Base-by-base conservation (phyloP, 371 early-diverging fungal species). In the Lichtheimia corymbifera region DNA sequence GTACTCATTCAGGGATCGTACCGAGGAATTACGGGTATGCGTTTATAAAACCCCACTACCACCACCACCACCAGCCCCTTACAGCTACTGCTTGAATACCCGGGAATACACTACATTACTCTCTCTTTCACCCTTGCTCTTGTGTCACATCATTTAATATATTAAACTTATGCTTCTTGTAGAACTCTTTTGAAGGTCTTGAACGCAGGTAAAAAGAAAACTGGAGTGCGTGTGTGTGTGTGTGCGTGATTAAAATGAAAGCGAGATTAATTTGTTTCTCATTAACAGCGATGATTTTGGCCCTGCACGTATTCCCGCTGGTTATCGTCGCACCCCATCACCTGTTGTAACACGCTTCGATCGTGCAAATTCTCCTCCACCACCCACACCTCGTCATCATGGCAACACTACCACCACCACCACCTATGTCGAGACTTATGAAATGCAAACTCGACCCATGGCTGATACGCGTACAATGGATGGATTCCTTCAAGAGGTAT, bases 401-500 rank as follows among this genome's bases (percentile, higher is more conserved):
- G 61, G 47, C 14, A 47, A 47, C 47, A 47, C n/a, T n/a, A n/a
- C n/a, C n/a, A n/a, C n/a, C n/a, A n/a, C n/a, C n/a, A n/a, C 2
- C 45, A 47, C 25, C 22, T 28, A 53, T 50, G 64, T 11, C 15
- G 61, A 66, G n/a, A 44, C 60, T 0, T 65, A 65, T 47, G 67
- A 62, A 58, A 44, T 64, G 60, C 54, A 42, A 44, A 44, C 47
- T 13, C 42, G 58, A n/a, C 53, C 59, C 11, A 50, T 49, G 30
- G 41, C 51, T 24, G 65, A 70, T 43, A 35, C 65, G 5, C 24
- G 66, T 45, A 63, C 73, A 14, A 72, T 71, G 62, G 53, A 65
- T 24, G 69, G 71, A 20, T 77, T 72, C 54, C 72, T 77, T 59
- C 55, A 61, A 12, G 73, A 74, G 61, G 77, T 76, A 59, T 7